Evolutionary conservation across 352 stramenopile species (phyloP).

Genomic region (Phytophthora sojae): DNA sequence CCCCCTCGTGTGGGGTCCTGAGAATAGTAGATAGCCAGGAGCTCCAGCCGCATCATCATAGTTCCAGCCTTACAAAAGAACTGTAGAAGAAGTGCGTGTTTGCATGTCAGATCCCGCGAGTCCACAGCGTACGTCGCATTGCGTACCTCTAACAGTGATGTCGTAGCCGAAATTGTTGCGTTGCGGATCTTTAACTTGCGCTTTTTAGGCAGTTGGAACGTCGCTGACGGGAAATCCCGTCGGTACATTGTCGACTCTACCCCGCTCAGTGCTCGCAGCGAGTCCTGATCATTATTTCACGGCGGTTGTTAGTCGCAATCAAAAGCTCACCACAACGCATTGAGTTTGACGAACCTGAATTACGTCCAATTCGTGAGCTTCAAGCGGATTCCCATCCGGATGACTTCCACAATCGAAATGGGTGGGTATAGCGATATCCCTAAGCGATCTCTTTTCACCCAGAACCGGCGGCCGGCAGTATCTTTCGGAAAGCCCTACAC

Average conservation of each 20-base stretch:
- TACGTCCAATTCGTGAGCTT: conserved; percentile 65
- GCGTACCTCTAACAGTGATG: conserved; percentile 55
- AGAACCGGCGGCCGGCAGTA: conserved; percentile 26
- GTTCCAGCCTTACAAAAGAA: conserved; percentile 63
- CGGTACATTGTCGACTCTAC: conserved; percentile 71
- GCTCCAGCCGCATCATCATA: conserved; percentile 65
- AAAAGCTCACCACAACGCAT: not conserved
- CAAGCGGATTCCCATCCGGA: conserved; percentile 22
- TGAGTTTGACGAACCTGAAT: conserved; percentile 57
- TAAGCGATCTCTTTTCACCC: conserved; percentile 25
- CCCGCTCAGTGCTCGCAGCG: conserved; percentile 63
- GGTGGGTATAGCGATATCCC: conserved; percentile 35
- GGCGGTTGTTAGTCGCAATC: conserved; percentile 12
- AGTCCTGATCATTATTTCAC: conserved; percentile 47
- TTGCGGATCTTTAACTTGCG: conserved; percentile 52
- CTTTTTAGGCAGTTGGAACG: conserved; percentile 55
- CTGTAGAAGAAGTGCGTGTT: conserved; percentile 20
- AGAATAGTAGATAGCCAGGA: conserved; percentile 65
- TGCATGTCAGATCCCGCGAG: not conserved
- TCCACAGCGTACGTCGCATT: not conserved
- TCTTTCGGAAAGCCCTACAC: conserved; percentile 19
- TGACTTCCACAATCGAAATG: conserved; percentile 19
- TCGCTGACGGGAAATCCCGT: conserved; percentile 43
- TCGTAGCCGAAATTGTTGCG: conserved; percentile 48
- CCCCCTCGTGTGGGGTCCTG: conserved; percentile 69